A percentile compares a stretch with the other conserved stretches of the same genome.
These are phyloP conservation scores for Balakata baccata DNA, from an alignment of 345 rosid species.

Conservation along the genomic window DNA sequence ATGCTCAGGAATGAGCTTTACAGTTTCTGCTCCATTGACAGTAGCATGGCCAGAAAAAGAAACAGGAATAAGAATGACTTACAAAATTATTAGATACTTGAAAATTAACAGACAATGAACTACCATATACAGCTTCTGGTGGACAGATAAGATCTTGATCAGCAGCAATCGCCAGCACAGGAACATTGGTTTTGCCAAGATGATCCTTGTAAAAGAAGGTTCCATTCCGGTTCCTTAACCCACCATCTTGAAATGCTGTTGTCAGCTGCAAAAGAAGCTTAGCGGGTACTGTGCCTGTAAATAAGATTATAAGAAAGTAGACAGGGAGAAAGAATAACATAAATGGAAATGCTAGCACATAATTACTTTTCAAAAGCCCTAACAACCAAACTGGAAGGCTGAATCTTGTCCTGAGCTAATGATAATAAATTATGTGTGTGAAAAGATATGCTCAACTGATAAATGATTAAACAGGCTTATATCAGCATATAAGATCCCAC, in stretches of 20 bases:
- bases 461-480: neutral
- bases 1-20: conserved; percentile 56
- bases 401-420: neutral
- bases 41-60: conserved; percentile 2
- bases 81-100: neutral
- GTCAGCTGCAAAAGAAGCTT: conserved; percentile 70
- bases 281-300: conserved; percentile 66
- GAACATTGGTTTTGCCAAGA: conserved; percentile 61
- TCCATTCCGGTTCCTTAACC: conserved; percentile 58
- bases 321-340: neutral
- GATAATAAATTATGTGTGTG: too few relatives aligned
- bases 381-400: neutral
- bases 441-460: neutral
- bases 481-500: neutral
- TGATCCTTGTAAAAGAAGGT: conserved; percentile 68
- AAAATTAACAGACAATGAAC: neutral
- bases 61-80: neutral
- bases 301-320: neutral
- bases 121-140: conserved; percentile 83
- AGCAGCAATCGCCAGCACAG: conserved; percentile 72
- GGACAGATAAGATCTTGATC: conserved; percentile 82
- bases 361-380: neutral
- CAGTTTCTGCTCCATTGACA: conserved; percentile 59
- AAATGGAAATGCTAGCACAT: neutral
- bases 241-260: conserved; percentile 56